Evolutionary conservation across 2,329 filamentous ascomycete species (phyloP), one percentile per base, ranked within the genome.

Genomic region (Ophiostoma tasmaniense): DNA sequence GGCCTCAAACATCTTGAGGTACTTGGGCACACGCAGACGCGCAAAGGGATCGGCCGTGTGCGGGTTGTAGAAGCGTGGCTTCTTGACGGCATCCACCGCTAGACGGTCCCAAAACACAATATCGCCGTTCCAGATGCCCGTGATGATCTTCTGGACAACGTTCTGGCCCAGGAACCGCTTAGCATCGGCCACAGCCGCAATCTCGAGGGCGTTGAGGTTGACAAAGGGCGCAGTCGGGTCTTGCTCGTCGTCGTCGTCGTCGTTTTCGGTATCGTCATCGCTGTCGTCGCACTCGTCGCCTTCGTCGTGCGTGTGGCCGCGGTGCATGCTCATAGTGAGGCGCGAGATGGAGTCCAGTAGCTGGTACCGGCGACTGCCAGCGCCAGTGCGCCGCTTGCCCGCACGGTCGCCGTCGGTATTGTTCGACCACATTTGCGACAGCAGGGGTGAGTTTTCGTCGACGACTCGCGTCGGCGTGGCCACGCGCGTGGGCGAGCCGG

Each of bases 31-130:
- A 22, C 92, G 79, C n/a, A 85, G 77, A 30, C 92, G 85, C 64
- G 89, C 91, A 77, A 90, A 92, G 1, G 89, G 89, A 74, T 94
- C 90, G 35, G 88, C 83, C 17, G 83, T 86, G 71, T 80, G 81
- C 30, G 80, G 80, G 75, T 91, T 91, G 79, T 95, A 96, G 72
- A 91, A 87, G 28, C 89, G 88, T 1, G 92, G 89, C 74, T 87
- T 87, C 78, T 96, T 96, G 69, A 83, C 85, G 0, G 91, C 87
- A 74, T 90, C 81, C 10, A 91, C 84, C 10, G 86, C 89, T n/a
- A 96, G 80, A 6, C 83, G 86, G 71, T 93, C 89, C 92, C 92
- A 96, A 77, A 96, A 95, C 50, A 93, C 86, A 71, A 96, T 92
- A 73, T 93, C 89, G 64, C 92, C 92, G 72, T 89, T 87, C 92